Conservation (phyloP, 192 early-diverging fungal species). For the Pilaira anomala region DNA sequence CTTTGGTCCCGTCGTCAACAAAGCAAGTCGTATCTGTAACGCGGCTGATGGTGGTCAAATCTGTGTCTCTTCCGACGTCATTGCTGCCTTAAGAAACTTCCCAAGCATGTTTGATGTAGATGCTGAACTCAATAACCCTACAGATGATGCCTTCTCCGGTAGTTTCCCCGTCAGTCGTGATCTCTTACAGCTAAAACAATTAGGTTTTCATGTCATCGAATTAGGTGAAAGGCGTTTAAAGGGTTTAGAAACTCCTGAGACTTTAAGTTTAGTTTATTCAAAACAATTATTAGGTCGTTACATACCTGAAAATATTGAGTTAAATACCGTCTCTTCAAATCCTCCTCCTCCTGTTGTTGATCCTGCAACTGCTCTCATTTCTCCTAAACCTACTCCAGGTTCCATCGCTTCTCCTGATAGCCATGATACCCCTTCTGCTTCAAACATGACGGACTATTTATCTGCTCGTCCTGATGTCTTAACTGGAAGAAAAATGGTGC, state of each 20-base stretch:
- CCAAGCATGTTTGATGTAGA: conserved; percentile 26
- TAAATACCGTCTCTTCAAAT: conserved; percentile 17
- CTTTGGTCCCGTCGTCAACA: conserved; percentile 92
- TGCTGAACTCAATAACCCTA: neutral
- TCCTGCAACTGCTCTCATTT: neutral
- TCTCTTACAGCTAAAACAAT: conserved; percentile 46
- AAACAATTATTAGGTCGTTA: conserved; percentile 42
- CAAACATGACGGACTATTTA: neutral
- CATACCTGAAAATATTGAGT: conserved; percentile 39
- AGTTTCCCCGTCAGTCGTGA: conserved; percentile 20
- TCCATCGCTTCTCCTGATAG: too few relatives aligned
- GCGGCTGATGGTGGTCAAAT: conserved; percentile 90
- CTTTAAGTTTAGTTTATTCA: conserved; percentile 73
- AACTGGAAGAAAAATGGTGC: neutral
- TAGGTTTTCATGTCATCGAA: conserved; percentile 66
- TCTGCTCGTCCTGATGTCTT: neutral
- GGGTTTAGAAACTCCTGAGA: conserved; percentile 86
- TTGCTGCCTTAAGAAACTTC: conserved; percentile 30
- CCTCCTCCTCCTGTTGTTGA: neutral
- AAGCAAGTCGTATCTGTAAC: conserved; percentile 76
- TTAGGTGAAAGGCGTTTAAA: conserved; percentile 83
- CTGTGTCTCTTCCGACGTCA: conserved; percentile 79
- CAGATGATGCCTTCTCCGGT: conserved; percentile 1
- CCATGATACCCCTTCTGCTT: neutral
- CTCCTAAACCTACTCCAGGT: neutral